A percentile compares a stretch with the other conserved stretches of the same genome.
Conservation (phyloP, 371 early-diverging fungal species). For the Apophysomyces variabilis region DNA sequence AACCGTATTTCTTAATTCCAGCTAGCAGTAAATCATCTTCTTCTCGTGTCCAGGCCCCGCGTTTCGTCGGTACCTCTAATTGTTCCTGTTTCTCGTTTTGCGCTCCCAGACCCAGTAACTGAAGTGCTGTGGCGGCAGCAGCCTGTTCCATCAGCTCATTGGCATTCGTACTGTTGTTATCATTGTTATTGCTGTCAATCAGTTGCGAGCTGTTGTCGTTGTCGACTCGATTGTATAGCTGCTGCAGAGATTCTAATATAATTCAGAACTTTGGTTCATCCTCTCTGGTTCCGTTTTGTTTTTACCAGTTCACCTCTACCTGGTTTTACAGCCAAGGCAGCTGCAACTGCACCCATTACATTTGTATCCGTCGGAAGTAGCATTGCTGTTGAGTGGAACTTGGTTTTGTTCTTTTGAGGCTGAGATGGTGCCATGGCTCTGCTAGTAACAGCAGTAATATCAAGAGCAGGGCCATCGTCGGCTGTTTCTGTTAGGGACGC, state of each 20-base stretch:
- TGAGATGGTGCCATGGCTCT: slow-evolving; percentile 10
- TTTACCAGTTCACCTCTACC: slow-evolving; percentile 5
- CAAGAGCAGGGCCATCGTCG: neutral
- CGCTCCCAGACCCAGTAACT: slow-evolving; percentile 17
- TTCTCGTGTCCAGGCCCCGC: slow-evolving; percentile 47
- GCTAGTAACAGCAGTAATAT: neutral
- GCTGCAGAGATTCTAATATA: slow-evolving; percentile 5
- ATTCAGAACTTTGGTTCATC: too few relatives aligned
- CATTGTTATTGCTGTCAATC: too few relatives aligned
- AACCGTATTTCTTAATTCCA: slow-evolving; percentile 50
- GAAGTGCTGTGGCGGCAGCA: slow-evolving; percentile 20
- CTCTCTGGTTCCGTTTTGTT: neutral
- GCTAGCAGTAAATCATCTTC: slow-evolving; percentile 47
- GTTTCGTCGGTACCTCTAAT: slow-evolving; percentile 14
- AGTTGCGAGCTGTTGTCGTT: neutral
- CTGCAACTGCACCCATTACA: slow-evolving; percentile 15
- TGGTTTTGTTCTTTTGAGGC: slow-evolving; percentile 3
- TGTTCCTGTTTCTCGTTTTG: slow-evolving; percentile 8
- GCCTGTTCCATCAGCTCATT: slow-evolving; percentile 28
- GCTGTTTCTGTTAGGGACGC: neutral
- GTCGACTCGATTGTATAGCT: neutral
- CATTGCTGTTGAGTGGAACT: neutral
- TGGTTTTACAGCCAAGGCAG: slow-evolving; percentile 15
- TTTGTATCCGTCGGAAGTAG: neutral
- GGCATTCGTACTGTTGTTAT: neutral